Conservation (phyloP, 108 stramenopile genomes). For the Cyclotella cryptica region DNA sequence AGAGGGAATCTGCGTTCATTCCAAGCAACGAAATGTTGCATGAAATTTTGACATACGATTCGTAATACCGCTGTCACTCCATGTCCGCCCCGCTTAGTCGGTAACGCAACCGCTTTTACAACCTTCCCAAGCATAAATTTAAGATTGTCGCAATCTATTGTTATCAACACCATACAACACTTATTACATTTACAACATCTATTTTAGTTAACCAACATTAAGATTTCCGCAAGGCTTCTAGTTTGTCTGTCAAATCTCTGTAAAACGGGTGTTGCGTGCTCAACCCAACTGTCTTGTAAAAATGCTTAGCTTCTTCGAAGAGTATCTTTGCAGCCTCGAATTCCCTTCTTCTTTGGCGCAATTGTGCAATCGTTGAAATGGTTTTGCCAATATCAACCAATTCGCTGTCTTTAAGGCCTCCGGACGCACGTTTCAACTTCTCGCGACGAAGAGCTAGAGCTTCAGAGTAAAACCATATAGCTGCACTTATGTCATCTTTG, state of each 20-base stretch:
- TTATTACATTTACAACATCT: no score
- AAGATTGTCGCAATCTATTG: no score
- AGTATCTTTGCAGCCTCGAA: constrained; percentile 55
- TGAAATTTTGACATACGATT: constrained; percentile 32
- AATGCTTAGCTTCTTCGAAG: constrained; percentile 42
- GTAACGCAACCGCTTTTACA: no score
- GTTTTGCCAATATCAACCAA: constrained; percentile 51
- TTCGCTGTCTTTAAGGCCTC: constrained; percentile 33
- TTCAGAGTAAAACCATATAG: constrained; percentile 55
- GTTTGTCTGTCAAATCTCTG: constrained; percentile 31
- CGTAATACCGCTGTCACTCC: no score
- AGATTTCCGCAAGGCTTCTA: constrained; percentile 40
- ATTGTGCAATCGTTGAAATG: constrained; percentile 49
- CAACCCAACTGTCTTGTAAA: constrained; percentile 41
- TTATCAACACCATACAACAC: no score
- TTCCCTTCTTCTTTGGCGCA: constrained; percentile 46
- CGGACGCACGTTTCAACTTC: constrained; percentile 25
- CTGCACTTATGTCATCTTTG: constrained; percentile 31
- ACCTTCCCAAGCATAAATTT: not conserved
- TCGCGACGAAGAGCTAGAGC: constrained; percentile 39
- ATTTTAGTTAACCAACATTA: not conserved
- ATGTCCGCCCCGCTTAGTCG: no score
- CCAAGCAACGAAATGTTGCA: constrained; percentile 20
- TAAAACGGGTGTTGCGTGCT: constrained; percentile 42
- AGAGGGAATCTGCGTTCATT: constrained; percentile 19